These are phyloP conservation scores for Pythium oligandrum DNA, from an alignment of 352 stramenopile species.

Conservation along the genomic window DNA sequence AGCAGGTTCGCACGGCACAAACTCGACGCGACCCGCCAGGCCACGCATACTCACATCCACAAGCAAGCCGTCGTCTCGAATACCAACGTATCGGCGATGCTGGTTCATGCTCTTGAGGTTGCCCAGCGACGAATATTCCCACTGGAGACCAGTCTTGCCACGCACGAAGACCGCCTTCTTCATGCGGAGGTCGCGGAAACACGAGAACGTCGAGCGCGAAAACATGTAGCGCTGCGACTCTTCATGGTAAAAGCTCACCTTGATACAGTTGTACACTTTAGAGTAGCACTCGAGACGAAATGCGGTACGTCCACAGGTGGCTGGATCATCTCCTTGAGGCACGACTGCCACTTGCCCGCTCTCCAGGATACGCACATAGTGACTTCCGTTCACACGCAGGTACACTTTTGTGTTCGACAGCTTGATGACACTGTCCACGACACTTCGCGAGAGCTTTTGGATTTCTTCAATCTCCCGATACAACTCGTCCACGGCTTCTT, in stretches of 20 bases:
- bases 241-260: conserved; percentile 77
- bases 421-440: conserved; percentile 64
- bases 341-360: conserved; percentile 57
- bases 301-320: conserved; percentile 44
- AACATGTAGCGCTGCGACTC: conserved; percentile 75
- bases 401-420: conserved; percentile 56
- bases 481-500: conserved; percentile 74
- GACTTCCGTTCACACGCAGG: conserved; percentile 62
- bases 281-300: conserved; percentile 77
- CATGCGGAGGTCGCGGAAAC: conserved; percentile 81
- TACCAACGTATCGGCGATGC: conserved; percentile 78
- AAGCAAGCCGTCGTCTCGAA: conserved; percentile 63
- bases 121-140: conserved; percentile 77
- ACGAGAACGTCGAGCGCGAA: conserved; percentile 78
- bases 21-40: conserved; percentile 73
- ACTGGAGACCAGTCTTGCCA: conserved; percentile 65
- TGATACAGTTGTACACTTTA: conserved; percentile 85
- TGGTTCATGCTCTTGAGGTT: conserved; percentile 88
- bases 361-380: conserved; percentile 52
- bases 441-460: conserved; percentile 57
- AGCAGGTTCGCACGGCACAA: conserved; percentile 51
- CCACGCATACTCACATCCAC: conserved; percentile 85
- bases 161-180: conserved; percentile 52
- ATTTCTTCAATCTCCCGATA: conserved; percentile 72
- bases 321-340: conserved; percentile 33